Conservation (phyloP, 768 basidiomycete genomes). For the Amanita brunnescens region DNA sequence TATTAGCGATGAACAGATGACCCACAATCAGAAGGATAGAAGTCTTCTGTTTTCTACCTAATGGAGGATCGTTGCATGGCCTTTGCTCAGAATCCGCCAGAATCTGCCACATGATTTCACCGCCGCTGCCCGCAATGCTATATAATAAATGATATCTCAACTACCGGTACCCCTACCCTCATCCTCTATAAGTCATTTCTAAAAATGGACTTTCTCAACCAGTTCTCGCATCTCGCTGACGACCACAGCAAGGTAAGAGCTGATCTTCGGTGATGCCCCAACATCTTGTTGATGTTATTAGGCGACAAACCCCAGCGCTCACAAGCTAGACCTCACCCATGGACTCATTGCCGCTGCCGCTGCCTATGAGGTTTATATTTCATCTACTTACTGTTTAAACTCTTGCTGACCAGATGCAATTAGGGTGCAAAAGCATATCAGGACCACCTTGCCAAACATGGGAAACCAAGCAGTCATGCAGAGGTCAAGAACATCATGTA, state of each 20-base stretch:
- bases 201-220: background rate
- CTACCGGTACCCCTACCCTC: background rate
- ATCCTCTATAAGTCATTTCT: background rate
- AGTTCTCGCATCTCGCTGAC: background rate
- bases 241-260: background rate
- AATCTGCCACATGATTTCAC: background rate
- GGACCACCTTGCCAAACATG: conserved; percentile 39
- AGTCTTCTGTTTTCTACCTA: background rate
- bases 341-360: conserved; percentile 63
- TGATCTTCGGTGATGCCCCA: too few relatives aligned
- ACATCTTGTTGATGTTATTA: conserved; percentile 14
- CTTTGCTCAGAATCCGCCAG: background rate
- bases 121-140: background rate
- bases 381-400: background rate
- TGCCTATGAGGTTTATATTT: conserved; percentile 43
- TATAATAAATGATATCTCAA: background rate
- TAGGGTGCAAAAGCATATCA: conserved; percentile 62
- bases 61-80: background rate
- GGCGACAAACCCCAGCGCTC: conserved; percentile 36
- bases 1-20: background rate
- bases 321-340: conserved; percentile 53
- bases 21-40: background rate
- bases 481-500: conserved; percentile 48
- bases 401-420: background rate
- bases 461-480: conserved; percentile 39